Evolutionary conservation across 2,329 filamentous ascomycete genomes (phyloP).

Genomic region (Drechmeria coniospora): DNA sequence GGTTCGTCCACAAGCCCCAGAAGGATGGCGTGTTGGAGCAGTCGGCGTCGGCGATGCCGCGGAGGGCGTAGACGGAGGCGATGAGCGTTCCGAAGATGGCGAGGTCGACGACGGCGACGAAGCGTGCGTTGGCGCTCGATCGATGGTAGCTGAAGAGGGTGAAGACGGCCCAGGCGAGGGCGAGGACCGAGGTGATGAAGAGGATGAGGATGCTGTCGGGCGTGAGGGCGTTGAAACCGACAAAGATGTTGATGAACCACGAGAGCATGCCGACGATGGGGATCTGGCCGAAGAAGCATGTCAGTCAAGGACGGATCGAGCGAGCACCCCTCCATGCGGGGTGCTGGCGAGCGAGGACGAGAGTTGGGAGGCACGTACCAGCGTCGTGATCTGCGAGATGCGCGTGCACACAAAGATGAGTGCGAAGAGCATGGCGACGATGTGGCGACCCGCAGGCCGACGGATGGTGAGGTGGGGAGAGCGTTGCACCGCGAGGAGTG

Average conservation of each 20-base stretch:
- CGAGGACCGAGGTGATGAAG: slow-evolving; percentile 52
- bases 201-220: slow-evolving; percentile 48
- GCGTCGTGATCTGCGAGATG: slow-evolving; percentile 44
- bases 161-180: slow-evolving; percentile 45
- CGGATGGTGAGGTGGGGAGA: too few species aligned
- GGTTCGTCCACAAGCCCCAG: slow-evolving; percentile 34
- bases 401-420: slow-evolving; percentile 48
- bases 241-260: slow-evolving; percentile 49
- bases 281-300: slow-evolving; percentile 29
- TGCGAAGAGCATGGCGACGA: slow-evolving; percentile 43
- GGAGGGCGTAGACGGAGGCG: slow-evolving; percentile 43
- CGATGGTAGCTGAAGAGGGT: slow-evolving; percentile 54
- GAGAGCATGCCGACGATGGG: slow-evolving; percentile 51
- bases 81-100: slow-evolving; percentile 49
- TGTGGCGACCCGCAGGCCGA: too few species aligned
- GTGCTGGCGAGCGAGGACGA: neutral
- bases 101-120: slow-evolving; percentile 45
- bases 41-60: slow-evolving; percentile 44
- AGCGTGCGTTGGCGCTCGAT: slow-evolving; percentile 41
- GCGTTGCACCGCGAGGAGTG: too few species aligned
- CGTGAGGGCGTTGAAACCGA: slow-evolving; percentile 38
- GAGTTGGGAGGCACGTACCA: slow-evolving; percentile 28
- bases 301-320: too few species aligned
- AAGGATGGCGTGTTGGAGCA: slow-evolving; percentile 45
- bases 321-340: neutral